Evolutionary conservation across 2,329 filamentous ascomycete genomes (phyloP), one percentile per base, ranked within the genome.

Genomic region (Exserohilum turcica): DNA sequence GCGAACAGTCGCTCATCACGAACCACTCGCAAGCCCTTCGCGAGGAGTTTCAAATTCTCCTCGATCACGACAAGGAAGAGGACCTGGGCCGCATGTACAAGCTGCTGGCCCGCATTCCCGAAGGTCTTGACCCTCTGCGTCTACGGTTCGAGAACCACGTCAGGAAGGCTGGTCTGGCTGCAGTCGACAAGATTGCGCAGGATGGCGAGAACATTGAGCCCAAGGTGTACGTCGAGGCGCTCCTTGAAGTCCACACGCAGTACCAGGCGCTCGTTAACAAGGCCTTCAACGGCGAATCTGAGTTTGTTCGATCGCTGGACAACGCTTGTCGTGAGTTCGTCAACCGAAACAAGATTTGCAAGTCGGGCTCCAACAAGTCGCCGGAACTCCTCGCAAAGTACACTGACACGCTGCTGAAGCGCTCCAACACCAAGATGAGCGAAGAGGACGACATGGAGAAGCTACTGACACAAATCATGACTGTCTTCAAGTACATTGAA

Each of bases 401-500:
- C 74, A 91, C 92, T 28, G 94, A 99, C 74, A 87, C 92, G 8
- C 80, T 99, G 28, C 81, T 99, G 45, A 93, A 94, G 76, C 97
- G 96, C 81, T 93, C 74, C 15, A 67, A 91, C 63, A 90, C 89
- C 27, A 95, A 92, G 65, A 91, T 92, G 65, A 91, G 92, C 12
- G 94, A 97, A 71, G 94, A 99, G 71, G 89, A 90, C 28, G 93
- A 99, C 70, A 83, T 97, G 66, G 94, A 99, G 77, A 88, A 89
- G 62, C 89, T 91, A 28, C 80, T 97, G 27, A 86, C 86, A 16
- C 91, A 97, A 74, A 94, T 99, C 67, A 99, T 99, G 94, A 97
- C 93, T 1, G 91, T 99, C 49, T 99, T 99, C 85, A 97, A 97
- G 79, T 99, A 99, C 77, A 97, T 99, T 60, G 94, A 99, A 74